Evolutionary conservation across 345 rosid species (phyloP), one percentile per base, ranked within the genome.

Genomic region (Cardamine chenopodiifolia): DNA sequence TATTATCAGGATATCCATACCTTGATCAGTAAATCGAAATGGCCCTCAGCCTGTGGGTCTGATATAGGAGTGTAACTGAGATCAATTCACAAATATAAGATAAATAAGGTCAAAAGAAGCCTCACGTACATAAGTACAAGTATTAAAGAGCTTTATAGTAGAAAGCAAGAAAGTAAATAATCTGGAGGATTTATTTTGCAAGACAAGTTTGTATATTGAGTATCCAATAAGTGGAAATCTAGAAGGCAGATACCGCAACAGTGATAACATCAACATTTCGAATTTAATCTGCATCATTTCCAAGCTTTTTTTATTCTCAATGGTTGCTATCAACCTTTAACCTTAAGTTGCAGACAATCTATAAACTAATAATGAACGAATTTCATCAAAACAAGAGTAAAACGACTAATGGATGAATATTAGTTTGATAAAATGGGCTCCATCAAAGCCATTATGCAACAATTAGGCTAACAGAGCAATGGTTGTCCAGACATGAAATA

Each of bases 31-130:
- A 93, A 81, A 83, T 93, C 98, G 79, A 93, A 91, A 70, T 87
- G 77, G 37, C 98, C 98, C 82, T 89, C 89, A 29, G 94, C 79
- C 67, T 91, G 93, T 66, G 97, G 87, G 61, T 91, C 97, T 56
- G 98, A 93, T 77, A 93, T 89, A 68, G 97, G 98, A 75, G 98
- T 93, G 75, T 93, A 93, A 71, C 98, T 93, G 88, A 48, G 58
- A 18, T 59, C 10, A 34, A 59, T 49, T 20, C 47, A 59, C 37
- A 80, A 55, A 67, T 26, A 62, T 5, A 53, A 25, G 47, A 55
- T 17, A 14, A 9, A 45, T 48, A 55, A 19, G 10, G 5, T 55
- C 32, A 54, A 26, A 13, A 69, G 48, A 68, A 61, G 70, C 31
- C 64, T 44, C 19, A 7, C 15, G 13, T 35, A 48, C 23, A 58